A percentile compares a stretch with the other conserved stretches of the same genome.
phyloP scores from a whole-genome alignment of 371 early-diverging fungal genomes.

The Coemansia sp. region DNA sequence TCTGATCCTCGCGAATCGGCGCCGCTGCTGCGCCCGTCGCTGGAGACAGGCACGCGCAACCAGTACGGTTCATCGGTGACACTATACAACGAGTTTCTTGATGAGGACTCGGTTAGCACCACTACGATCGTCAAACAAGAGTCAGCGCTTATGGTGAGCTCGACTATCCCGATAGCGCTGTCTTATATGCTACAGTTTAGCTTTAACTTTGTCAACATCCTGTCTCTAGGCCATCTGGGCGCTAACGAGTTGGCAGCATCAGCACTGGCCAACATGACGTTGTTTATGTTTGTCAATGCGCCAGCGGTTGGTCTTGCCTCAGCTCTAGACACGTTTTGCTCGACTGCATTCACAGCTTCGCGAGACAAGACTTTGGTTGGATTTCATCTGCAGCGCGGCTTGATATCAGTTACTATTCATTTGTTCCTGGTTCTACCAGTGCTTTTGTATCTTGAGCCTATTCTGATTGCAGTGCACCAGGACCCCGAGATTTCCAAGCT shows the following conservation, averaged over 20 bases:
- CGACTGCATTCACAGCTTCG: conserved; percentile 78
- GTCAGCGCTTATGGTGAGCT: conserved; percentile 47
- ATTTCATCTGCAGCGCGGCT: conserved; percentile 79
- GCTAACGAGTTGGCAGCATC: conserved; percentile 49
- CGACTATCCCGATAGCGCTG: conserved; percentile 60
- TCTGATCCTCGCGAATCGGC: background rate
- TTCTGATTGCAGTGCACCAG: conserved; percentile 33
- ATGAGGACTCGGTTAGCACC: conserved; percentile 30
- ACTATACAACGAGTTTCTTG: conserved; percentile 1
- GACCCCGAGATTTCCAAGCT: conserved; percentile 33
- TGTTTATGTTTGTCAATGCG: conserved; percentile 40
- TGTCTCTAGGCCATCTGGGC: conserved; percentile 63
- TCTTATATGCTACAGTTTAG: conserved; percentile 67
- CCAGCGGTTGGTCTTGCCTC: conserved; percentile 46
- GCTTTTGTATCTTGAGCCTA: conserved; percentile 28
- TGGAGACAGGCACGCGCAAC: background rate
- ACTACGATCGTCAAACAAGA: conserved; percentile 29
- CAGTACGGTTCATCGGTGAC: background rate
- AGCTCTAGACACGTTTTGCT: conserved; percentile 53
- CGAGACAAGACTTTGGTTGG: conserved; percentile 72
- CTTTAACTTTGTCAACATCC: conserved; percentile 61
- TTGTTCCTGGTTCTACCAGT: conserved; percentile 19
- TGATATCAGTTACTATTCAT: conserved; percentile 53
- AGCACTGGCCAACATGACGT: conserved; percentile 50
- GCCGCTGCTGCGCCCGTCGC: conserved; percentile 3